A percentile compares a stretch with the other conserved stretches of the same genome.
phyloP scores from a whole-genome alignment of 139 green algal species.

The Chlamydomonas asymmetrica region DNA sequence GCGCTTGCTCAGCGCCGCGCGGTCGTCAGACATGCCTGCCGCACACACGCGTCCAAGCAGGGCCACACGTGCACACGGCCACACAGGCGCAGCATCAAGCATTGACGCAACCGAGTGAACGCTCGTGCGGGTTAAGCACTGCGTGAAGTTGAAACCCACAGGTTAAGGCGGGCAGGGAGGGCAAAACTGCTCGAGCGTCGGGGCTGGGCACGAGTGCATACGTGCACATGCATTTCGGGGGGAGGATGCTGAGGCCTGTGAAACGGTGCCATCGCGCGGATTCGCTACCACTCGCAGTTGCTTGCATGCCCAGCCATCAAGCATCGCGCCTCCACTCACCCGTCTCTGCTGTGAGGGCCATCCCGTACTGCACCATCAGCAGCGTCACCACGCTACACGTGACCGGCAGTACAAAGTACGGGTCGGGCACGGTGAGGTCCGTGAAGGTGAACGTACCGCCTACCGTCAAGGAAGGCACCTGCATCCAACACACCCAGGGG shows the following conservation, averaged over 20 bases:
- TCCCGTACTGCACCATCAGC: constrained; percentile 70
- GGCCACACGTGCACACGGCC: no score
- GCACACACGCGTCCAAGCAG: not conserved
- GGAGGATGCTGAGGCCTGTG: no score
- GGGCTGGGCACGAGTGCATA: no score
- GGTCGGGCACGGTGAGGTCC: constrained; percentile 82
- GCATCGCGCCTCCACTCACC: not conserved
- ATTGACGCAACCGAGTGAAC: no score
- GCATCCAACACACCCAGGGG: constrained; percentile 2
- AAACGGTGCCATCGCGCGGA: not conserved
- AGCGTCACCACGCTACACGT: constrained; percentile 71
- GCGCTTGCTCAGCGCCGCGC: constrained; percentile 17
- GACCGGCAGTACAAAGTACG: constrained; percentile 76
- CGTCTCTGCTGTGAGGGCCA: constrained; percentile 59
- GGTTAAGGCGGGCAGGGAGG: no score
- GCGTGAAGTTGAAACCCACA: no score
- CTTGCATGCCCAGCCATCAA: not conserved
- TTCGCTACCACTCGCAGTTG: not conserved
- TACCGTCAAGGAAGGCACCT: constrained; percentile 70
- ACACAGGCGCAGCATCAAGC: no score
- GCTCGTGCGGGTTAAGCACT: no score
- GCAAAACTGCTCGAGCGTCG: no score
- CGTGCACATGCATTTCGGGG: no score
- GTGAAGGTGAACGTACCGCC: constrained; percentile 83
- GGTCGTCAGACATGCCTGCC: not conserved